Evolutionary conservation across 805 yeast species (phyloP).

Genomic region (Saccharomyces paradoxus): DNA sequence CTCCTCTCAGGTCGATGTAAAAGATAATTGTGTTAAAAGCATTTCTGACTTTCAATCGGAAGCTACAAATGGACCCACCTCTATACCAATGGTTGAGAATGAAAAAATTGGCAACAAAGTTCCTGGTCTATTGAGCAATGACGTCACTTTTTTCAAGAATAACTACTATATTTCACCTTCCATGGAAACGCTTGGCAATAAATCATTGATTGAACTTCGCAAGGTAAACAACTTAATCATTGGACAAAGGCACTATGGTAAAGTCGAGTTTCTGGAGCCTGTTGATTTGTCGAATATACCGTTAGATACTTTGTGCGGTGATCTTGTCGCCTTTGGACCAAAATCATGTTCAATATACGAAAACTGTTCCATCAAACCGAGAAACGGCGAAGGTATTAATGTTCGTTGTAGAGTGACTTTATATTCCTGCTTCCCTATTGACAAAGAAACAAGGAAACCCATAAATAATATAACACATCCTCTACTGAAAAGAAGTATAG

Average conservation of each 20-base stretch:
- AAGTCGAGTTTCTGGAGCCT: conserved; percentile 66
- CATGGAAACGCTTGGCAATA: conserved; percentile 47
- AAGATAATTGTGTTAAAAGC: background rate
- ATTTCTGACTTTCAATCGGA: background rate
- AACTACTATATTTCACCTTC: conserved; percentile 89
- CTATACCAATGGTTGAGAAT: background rate
- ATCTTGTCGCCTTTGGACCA: conserved; percentile 50
- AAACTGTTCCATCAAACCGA: conserved; percentile 48
- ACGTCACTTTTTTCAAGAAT: conserved; percentile 47
- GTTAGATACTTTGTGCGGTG: conserved; percentile 56
- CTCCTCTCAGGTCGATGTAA: background rate
- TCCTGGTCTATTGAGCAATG: conserved; percentile 22
- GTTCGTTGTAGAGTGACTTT: conserved; percentile 64
- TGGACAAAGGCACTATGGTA: conserved; percentile 70
- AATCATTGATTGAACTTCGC: conserved; percentile 57
- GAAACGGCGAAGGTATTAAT: conserved; percentile 74
- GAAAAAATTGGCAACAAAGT: background rate
- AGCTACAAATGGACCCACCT: background rate
- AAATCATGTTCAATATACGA: conserved; percentile 68
- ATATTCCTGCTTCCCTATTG: conserved; percentile 74
- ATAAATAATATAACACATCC: conserved; percentile 74
- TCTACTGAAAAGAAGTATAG: conserved; percentile 57
- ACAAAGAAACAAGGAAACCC: conserved; percentile 60
- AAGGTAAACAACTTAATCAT: conserved; percentile 56
- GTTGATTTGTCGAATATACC: conserved; percentile 73